These are phyloP conservation scores for Candida sanyiensis DNA, from an alignment of 805 yeast genomes.

Conservation along the genomic window DNA sequence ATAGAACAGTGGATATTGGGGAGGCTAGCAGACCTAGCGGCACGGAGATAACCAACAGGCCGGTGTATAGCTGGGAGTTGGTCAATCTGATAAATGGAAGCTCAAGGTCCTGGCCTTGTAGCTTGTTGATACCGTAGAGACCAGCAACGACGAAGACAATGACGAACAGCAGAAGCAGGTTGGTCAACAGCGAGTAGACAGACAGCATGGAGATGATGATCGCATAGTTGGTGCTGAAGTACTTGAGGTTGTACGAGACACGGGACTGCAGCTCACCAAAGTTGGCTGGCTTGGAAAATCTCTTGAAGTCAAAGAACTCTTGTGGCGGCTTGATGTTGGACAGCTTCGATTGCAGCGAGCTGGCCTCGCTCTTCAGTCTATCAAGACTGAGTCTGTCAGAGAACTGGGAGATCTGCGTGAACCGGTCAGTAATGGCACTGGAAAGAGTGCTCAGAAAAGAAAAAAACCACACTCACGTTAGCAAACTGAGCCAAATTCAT, in stretches of 20 bases:
- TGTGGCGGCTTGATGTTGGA: slow-evolving; percentile 80
- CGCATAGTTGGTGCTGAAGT: slow-evolving; percentile 83
- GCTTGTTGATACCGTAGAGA: slow-evolving; percentile 66
- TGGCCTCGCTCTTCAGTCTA: slow-evolving; percentile 43
- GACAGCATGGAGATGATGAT: slow-evolving; percentile 66
- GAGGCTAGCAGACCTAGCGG: slow-evolving; percentile 85
- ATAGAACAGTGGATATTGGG: slow-evolving; percentile 82
- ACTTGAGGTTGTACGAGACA: slow-evolving; percentile 77
- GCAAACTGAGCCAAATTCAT: slow-evolving; percentile 35
- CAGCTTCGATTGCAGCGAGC: slow-evolving; percentile 54
- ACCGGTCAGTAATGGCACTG: no score
- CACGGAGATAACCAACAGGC: slow-evolving; percentile 64
- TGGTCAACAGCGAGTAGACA: slow-evolving; percentile 83
- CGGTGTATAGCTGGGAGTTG: slow-evolving; percentile 80
- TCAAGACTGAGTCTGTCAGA: slow-evolving; percentile 47
- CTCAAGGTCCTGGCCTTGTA: slow-evolving; percentile 78
- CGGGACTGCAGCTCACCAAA: slow-evolving; percentile 87
- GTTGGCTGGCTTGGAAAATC: slow-evolving; percentile 85
- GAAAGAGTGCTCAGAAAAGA: not conserved
- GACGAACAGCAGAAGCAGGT: slow-evolving; percentile 78
- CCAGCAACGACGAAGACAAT: slow-evolving; percentile 70
- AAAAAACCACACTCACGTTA: slow-evolving; percentile 34
- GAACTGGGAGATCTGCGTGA: slow-evolving; percentile 36
- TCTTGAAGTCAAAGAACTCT: slow-evolving; percentile 88
- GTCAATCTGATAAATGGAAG: slow-evolving; percentile 63